Percentiles rank a stretch among this genome's conserved stretches.
Conservation (phyloP, 1,284 basidiomycete genomes). For the Heterobasidion occidentale region DNA sequence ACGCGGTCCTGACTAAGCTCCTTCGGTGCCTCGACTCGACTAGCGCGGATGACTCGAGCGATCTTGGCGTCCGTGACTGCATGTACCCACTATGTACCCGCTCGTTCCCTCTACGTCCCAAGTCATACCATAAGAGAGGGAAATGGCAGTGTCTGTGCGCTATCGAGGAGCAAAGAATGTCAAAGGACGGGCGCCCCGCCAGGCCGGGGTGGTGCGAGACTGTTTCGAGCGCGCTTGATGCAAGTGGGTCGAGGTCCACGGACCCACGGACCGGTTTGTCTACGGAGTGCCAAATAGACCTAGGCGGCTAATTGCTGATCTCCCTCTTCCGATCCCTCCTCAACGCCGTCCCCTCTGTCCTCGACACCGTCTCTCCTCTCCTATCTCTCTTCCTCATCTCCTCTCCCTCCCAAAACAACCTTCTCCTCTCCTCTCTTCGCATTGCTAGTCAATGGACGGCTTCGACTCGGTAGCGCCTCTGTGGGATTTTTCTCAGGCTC, state of each 20-base stretch:
- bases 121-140: too few species aligned
- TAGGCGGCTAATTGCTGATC: background rate
- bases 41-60: too few species aligned
- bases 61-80: too few species aligned
- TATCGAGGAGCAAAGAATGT: too few species aligned
- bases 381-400: background rate
- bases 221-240: too few species aligned
- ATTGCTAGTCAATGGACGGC: constrained; percentile 21
- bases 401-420: background rate
- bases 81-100: too few species aligned
- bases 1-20: too few species aligned
- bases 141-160: too few species aligned
- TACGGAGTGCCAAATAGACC: background rate
- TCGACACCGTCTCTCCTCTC: background rate
- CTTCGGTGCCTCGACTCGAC: too few species aligned
- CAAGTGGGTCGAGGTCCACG: background rate
- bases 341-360: background rate
- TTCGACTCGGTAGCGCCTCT: constrained; percentile 32
- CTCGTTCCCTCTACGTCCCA: too few species aligned
- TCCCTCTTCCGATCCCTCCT: background rate
- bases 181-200: too few species aligned
- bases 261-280: background rate
- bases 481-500: constrained; percentile 57
- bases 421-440: background rate
- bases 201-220: too few species aligned